Base-by-base conservation (phyloP, 768 basidiomycete genomes). In the Amanita polypyramis region DNA sequence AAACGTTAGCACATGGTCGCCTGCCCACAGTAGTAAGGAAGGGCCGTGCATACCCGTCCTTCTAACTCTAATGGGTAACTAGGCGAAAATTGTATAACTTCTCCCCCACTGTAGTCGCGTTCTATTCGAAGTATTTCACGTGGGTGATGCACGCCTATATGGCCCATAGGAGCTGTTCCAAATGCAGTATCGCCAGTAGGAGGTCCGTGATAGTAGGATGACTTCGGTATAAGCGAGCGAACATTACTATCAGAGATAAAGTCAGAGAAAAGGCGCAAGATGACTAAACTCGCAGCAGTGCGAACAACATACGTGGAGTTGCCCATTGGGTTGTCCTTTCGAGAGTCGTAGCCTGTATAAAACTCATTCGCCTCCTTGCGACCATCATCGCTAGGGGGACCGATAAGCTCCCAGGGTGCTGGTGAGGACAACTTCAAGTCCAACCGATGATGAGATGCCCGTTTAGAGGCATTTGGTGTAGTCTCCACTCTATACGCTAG, bases 21-120 rank as follows among this genome's bases (percentile, higher is more conserved):
- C 36, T 17, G 36, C 23, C 15, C 17, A 21, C 9, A n/a, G 48
- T 40, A 9, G 33, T 33, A 15, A 36, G 20, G 43, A 50, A 17
- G n/a, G 33, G 23, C 19, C 9, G 35, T 33, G 69, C 87, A 58
- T 57, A 95, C 93, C 63, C 96, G 75, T 39, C 91, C 90, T 56
- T 97, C 94, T 4, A 99, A 71, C 63, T 99, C 96, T 35, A 94
- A 66, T 1, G 91, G 93, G 64, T 85, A 99, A 54, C 83, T 79
- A 0, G 90, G 76, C 29, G 88, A 75, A 62, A 99, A 96, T 65
- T 97, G 95, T 25, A 82, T 76, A 5, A 94, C 70, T 60, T 98
- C 95, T 2, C 95, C 96, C 0, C 82, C 82, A 11, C 71, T 77
- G 62, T 96, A 99, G 62, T 99, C 96, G 45, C 96, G 69, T 63